phyloP scores from a whole-genome alignment of 1,284 basidiomycete genomes.

The Ceratobasidium sp. region DNA sequence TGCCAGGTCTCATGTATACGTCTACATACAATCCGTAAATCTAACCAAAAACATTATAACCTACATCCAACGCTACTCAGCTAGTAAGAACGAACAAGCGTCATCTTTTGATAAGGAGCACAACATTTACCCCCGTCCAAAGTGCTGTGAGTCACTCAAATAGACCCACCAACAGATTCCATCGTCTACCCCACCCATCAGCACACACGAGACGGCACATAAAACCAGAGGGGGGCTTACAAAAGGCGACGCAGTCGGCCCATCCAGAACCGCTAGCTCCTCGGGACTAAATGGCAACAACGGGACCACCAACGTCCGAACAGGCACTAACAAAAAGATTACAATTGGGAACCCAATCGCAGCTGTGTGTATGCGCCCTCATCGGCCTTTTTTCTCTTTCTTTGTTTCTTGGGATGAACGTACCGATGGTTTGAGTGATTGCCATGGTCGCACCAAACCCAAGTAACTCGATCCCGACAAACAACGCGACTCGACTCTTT shows the following conservation, averaged over 20 bases:
- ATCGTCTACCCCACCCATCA: slow-evolving; percentile 56
- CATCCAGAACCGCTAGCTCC: slow-evolving; percentile 87
- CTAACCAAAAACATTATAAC: too few species aligned
- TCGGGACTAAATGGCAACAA: slow-evolving; percentile 79
- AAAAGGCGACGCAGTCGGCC: slow-evolving; percentile 84
- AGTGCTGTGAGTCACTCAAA: too few species aligned
- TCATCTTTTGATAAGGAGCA: too few species aligned
- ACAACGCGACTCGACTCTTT: slow-evolving; percentile 80
- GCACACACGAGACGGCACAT: too few species aligned
- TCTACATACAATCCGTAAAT: too few species aligned
- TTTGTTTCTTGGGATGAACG: slow-evolving; percentile 49
- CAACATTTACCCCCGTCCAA: too few species aligned
- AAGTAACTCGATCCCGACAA: slow-evolving; percentile 81
- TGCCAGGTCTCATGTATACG: too few species aligned
- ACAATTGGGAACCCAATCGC: slow-evolving; percentile 93
- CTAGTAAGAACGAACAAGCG: too few species aligned
- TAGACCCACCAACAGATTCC: slow-evolving; percentile 61
- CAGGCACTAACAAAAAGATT: slow-evolving; percentile 87
- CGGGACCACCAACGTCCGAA: slow-evolving; percentile 80
- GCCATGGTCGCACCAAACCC: slow-evolving; percentile 93
- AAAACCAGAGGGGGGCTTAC: slow-evolving; percentile 63
- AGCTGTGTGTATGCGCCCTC: slow-evolving; percentile 58
- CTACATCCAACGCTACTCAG: too few species aligned
- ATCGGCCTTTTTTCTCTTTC: background rate
- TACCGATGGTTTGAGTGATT: slow-evolving; percentile 91